Evolutionary conservation across 78 protist genomes (phyloP), one percentile per base, ranked within the genome.

Genomic region (Emiliania huxleyi): DNA sequence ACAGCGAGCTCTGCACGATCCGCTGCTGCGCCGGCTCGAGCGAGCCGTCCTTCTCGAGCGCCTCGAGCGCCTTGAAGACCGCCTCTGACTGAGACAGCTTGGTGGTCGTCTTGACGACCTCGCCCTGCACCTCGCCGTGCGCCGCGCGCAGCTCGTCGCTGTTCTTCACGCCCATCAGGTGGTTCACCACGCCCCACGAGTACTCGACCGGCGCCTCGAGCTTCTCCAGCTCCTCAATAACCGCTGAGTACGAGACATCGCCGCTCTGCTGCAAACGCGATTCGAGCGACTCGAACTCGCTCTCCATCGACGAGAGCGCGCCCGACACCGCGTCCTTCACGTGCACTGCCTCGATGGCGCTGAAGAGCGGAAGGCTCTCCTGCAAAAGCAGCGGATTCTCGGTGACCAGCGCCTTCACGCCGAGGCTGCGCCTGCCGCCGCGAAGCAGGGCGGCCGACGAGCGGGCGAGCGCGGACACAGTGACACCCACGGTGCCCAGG

Each of bases 131-230:
- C 29, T 40, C 42, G 49, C 1, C 3, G 81, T 69, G 37, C 56
- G 81, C 92, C 43, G 22, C 42, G 18, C 92, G 77, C n/a, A 90
- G 92, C 77, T 6, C 92, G 84, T 52, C 84, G 37, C 15, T 0
- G 56, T 62, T 43, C 35, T 15, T 42, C n/a, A 90, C 92, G 33
- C 69, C 46, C 77, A 29, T 52, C 42, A 90, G 92, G 23, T 90
- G 92, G 92, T 26, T 18, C 23, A 90, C 92, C 29, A 43, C 81
- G 33, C 84, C 81, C 49, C 75, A 87, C 26, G 73, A 1, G n/a
- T 49, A 87, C 46, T 52, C 91, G 6, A 87, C 8, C 12, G 91
- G 77, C 26, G 69, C 43, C 69, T 69, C 40, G 38, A 90, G 26
- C 84, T 29, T 22, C 62, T 90, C 92, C 48, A 90, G 1, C 49